These are phyloP conservation scores for Myxozyma mucilagina DNA, from an alignment of 805 yeast genomes.

Conservation along the genomic window DNA sequence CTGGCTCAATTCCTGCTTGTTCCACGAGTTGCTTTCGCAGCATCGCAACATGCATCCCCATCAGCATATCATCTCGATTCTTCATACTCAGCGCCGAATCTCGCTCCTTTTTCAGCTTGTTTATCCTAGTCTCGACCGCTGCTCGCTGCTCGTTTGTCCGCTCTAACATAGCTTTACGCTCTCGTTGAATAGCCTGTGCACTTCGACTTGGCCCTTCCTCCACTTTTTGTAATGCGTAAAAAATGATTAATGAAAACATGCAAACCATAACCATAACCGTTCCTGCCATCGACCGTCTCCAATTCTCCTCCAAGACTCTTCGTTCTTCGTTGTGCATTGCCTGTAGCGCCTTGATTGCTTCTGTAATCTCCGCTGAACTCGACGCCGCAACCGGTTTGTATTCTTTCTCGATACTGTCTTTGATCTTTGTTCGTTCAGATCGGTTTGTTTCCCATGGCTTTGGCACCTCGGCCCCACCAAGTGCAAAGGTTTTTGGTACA, in stretches of 20 bases:
- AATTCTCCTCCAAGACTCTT: background rate
- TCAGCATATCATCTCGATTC: slow-evolving; percentile 3
- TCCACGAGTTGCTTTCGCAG: slow-evolving; percentile 61
- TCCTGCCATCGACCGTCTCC: background rate
- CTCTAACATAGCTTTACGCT: background rate
- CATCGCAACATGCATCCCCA: slow-evolving; percentile 58
- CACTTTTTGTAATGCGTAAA: background rate
- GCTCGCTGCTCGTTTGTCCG: background rate
- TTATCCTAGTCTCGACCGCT: background rate
- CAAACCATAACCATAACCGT: background rate
- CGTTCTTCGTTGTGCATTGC: too few relatives aligned
- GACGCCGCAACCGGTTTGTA: too few relatives aligned
- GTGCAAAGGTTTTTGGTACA: background rate
- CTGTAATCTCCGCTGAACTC: too few relatives aligned
- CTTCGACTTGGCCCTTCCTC: background rate
- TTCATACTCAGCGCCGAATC: background rate
- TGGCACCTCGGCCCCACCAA: background rate
- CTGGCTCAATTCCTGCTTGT: slow-evolving; percentile 54
- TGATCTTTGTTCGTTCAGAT: too few relatives aligned
- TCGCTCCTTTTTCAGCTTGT: background rate
- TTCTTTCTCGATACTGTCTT: too few relatives aligned
- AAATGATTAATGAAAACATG: background rate
- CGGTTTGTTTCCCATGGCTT: too few relatives aligned
- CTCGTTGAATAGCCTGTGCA: background rate
- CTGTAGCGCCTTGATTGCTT: too few relatives aligned